Evolutionary conservation across 805 yeast species (phyloP), one percentile per base, ranked within the genome.

Genomic region (Hanseniaspora mollemarum): DNA sequence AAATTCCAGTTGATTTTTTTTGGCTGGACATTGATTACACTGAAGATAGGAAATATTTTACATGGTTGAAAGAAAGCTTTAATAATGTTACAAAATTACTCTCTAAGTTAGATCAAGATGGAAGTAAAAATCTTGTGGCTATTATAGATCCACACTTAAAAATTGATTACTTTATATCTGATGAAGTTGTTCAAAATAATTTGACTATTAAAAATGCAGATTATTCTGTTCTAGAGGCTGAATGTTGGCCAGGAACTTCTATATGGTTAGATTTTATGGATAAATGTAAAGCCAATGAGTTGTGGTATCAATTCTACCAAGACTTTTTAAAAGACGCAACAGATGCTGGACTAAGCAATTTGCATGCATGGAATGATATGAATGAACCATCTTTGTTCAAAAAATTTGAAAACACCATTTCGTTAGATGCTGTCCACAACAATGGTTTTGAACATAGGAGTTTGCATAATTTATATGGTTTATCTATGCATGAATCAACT

Each of bases 171-270:
- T 67, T 67, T 15, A 76, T 86, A 1, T 81, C 87, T 59, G 73
- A 81, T 1, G 62, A 56, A 1, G 62, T 86, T 22, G 65, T 62
- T 6, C 57, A 68, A 13, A 59, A 71, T 8, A 60, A 66, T 4
- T 60, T 76, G 8, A 77, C 76, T 0, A 70, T 87, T 19, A 63
- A 68, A 54, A 68, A 75, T 44, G 63, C 65, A 19, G 56, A 63
- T 1, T 80, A 78, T 24, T 61, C 70, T 1, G 66, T 76, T 1
- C 88, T 71, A 62, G 71, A 76, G 45, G 97, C 96, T 3, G 94
- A 87, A 63, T 92, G 97, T 65, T 92, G 98, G 98, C 96, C 98
- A 1, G 98, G 97, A 1, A 87, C 85, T 57, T 83, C 95, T 0
- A 71, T 87, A 7, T 92, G 97, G 97, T 77, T 92, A 51, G 98